These are phyloP conservation scores for Nidularia pulvinata DNA, from an alignment of 768 basidiomycete genomes.

Conservation along the genomic window DNA sequence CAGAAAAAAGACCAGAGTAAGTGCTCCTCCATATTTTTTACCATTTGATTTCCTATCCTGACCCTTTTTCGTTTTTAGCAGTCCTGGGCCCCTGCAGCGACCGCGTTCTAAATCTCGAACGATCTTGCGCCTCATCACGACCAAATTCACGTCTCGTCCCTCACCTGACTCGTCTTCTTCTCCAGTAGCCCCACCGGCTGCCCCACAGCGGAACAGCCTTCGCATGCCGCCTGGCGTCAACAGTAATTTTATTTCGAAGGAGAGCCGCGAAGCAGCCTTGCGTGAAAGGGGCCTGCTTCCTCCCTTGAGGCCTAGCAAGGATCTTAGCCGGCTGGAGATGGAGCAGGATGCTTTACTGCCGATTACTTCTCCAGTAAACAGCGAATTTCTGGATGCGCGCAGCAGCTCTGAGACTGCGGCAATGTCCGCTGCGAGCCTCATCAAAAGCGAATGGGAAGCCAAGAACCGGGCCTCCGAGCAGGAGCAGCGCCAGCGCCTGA, in stretches of 20 bases:
- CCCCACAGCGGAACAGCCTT: constrained; percentile 3
- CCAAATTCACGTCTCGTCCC: constrained; percentile 21
- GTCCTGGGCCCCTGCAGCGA: constrained; percentile 7
- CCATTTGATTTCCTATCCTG: neutral
- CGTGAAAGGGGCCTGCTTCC: constrained; percentile 62
- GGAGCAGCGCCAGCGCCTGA: constrained; percentile 22
- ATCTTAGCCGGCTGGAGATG: constrained; percentile 37
- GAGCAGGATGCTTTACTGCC: constrained; percentile 34
- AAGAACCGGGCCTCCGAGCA: constrained; percentile 24
- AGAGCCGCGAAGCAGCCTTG: constrained; percentile 53
- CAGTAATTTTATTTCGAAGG: constrained; percentile 23
- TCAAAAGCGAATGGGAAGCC: constrained; percentile 56
- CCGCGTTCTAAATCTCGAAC: constrained; percentile 23
- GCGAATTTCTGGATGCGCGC: constrained; percentile 6
- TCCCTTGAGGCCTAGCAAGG: constrained; percentile 37
- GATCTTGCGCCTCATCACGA: constrained; percentile 28
- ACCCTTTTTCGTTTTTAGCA: constrained; percentile 2
- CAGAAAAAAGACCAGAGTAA: neutral
- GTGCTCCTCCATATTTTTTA: neutral
- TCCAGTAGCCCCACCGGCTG: constrained; percentile 3
- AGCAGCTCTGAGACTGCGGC: constrained; percentile 7
- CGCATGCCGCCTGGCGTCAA: constrained; percentile 6
- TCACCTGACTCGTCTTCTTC: constrained; percentile 3
- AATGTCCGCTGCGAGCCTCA: constrained; percentile 44
- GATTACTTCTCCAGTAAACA: constrained; percentile 16